Evolutionary conservation across 176 grass and related monocot species (phyloP), one percentile per base, ranked within the genome.

Genomic region (Musa schizocarpa): DNA sequence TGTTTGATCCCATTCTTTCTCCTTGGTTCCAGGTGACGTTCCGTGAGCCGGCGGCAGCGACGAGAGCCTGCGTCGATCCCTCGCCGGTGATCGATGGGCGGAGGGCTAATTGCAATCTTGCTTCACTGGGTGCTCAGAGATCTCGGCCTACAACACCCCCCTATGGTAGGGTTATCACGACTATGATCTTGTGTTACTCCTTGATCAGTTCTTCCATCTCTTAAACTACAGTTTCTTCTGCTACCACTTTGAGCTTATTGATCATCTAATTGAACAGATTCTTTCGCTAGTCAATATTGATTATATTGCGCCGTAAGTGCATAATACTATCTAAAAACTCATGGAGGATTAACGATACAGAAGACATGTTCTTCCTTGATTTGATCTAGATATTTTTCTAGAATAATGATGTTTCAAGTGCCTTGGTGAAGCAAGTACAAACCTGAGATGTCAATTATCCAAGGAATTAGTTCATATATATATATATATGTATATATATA

Each of bases 91-190:
- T 99, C 14, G 96, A 99, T 11, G 91, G 96, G 26, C 82, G 96
- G 82, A 94, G 96, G 65, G 86, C 96, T 58, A 99, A 99, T 78
- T 99, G 96, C 78, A 99, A 99, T 82, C 86, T 99, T 58, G 96
- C 96, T 77, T 99, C 91, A 50, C 85, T 95, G 51, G 96, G 96
- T 54, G 91, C 91, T 81, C 91, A 95, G 80, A 91, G 91, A 89
- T 95, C 96, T 82, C 85, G 81, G 63, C 86, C 86, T 74, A 84
- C 83, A 29, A 89, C 91, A 72, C 96, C 90, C 11, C 91, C 87
- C 56, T 88, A 94, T 72, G 91, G 88, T 92, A 68, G 80, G 77
- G 43, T 19, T 17, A n/a, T 23, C 16, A 50, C 26, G 0, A 9
- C 6, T 19, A 69, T 48, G 16, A 69, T 13, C 14, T 68, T 29